Conservation (phyloP, 495 filamentous ascomycete genomes). For the Melanomma pulvis-pyrius region DNA sequence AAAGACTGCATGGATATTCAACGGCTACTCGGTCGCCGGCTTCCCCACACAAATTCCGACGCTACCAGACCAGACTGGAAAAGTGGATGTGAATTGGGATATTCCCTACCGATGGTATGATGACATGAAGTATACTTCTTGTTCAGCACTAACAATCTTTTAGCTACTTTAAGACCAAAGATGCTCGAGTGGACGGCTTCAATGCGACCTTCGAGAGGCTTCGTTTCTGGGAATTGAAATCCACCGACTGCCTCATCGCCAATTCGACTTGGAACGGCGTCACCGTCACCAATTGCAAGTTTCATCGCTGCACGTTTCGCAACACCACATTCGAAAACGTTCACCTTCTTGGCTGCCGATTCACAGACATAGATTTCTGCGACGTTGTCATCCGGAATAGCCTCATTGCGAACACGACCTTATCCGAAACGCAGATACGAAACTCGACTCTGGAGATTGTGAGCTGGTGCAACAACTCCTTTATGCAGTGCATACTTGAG, state of each 20-base stretch:
- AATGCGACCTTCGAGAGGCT: too few relatives aligned
- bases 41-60: too few relatives aligned
- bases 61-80: too few relatives aligned
- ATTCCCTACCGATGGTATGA: too few relatives aligned
- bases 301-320: constrained; percentile 1
- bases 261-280: constrained; percentile 5
- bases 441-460: background rate
- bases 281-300: background rate
- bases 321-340: background rate
- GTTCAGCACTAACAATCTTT: too few relatives aligned
- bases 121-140: too few relatives aligned
- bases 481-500: background rate
- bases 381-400: background rate
- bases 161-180: background rate
- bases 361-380: background rate
- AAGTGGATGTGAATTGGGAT: too few relatives aligned
- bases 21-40: too few relatives aligned
- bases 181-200: too few relatives aligned
- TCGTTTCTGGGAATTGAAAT: too few relatives aligned
- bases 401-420: background rate
- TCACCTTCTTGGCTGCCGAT: too few relatives aligned
- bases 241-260: constrained; percentile 4
- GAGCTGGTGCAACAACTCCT: background rate
- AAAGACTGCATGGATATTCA: too few relatives aligned
- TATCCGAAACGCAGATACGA: background rate